Evolutionary conservation across 768 basidiomycete genomes (phyloP).

Genomic region (Mrakia hoshinonis): DNA sequence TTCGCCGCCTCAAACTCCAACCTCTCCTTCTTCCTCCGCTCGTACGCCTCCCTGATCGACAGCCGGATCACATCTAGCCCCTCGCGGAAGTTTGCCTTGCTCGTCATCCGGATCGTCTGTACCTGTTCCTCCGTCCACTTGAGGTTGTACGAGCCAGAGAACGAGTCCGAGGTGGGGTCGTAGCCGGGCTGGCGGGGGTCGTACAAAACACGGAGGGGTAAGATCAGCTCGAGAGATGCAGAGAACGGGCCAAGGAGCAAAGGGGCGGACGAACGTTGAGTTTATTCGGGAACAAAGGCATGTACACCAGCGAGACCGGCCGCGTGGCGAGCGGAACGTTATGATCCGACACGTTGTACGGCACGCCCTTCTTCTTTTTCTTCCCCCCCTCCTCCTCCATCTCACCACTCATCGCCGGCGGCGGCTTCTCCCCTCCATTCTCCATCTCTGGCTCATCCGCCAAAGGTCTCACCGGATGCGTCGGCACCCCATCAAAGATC

Average conservation of each 20-base stretch:
- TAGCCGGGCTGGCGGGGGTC: not conserved
- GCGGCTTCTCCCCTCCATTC: not conserved
- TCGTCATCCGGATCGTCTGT: constrained; percentile 26
- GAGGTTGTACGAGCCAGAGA: constrained; percentile 25
- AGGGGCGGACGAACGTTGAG: not conserved
- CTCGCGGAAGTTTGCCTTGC: constrained; percentile 26
- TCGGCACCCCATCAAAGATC: constrained; percentile 29
- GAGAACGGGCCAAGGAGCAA: not conserved
- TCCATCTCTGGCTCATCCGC: not conserved
- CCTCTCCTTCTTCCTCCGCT: constrained; percentile 26
- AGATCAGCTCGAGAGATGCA: not conserved
- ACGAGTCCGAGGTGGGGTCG: constrained; percentile 3
- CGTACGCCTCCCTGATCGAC: constrained; percentile 27
- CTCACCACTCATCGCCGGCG: not conserved
- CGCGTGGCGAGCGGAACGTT: constrained; percentile 25
- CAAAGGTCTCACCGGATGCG: constrained; percentile 7
- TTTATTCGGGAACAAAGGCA: constrained; percentile 15
- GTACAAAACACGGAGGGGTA: not conserved
- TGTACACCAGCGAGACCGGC: constrained; percentile 17
- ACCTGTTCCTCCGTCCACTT: constrained; percentile 31
- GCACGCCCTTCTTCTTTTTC: not conserved
- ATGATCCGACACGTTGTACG: constrained; percentile 25
- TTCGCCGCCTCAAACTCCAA: not conserved
- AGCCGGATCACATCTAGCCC: constrained; percentile 27
- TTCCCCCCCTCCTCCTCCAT: not conserved